These are phyloP conservation scores for Datura wrightii DNA, from an alignment of 257 asterid genomes.

Conservation along the genomic window DNA sequence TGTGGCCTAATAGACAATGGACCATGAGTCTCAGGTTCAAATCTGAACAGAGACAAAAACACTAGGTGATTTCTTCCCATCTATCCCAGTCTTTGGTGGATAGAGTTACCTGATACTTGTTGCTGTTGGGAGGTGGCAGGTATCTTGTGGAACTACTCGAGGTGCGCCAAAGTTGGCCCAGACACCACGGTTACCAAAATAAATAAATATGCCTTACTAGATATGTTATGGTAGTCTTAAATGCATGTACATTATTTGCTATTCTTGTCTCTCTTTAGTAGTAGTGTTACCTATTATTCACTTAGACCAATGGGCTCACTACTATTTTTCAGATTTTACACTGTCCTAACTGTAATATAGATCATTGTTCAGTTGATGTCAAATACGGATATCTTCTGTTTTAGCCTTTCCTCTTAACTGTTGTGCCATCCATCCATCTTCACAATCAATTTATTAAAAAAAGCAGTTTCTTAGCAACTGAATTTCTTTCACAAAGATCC, in stretches of 20 bases:
- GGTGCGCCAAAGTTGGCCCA: too few relatives aligned
- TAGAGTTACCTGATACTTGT: too few relatives aligned
- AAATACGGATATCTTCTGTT: conserved; percentile 17
- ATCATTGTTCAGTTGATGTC: conserved; percentile 26
- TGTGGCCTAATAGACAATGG: too few relatives aligned
- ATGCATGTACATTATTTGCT: background rate
- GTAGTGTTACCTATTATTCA: background rate
- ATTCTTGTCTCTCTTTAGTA: background rate
- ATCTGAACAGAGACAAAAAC: too few relatives aligned
- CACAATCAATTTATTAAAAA: background rate
- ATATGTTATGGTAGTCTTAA: background rate
- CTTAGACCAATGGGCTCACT: background rate
- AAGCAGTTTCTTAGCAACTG: background rate
- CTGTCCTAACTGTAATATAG: background rate
- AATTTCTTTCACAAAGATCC: conserved; percentile 1
- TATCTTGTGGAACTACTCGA: too few relatives aligned
- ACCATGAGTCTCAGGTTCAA: too few relatives aligned
- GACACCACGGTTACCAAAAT: too few relatives aligned
- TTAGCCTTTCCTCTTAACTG: background rate
- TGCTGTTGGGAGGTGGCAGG: too few relatives aligned
- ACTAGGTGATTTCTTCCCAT: too few relatives aligned
- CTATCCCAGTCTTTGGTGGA: too few relatives aligned
- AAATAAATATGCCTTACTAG: background rate
- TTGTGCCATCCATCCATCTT: background rate
- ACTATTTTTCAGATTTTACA: background rate